Conservation (phyloP, 805 yeast species). For the Sugiyamaella qingdaonensis region DNA sequence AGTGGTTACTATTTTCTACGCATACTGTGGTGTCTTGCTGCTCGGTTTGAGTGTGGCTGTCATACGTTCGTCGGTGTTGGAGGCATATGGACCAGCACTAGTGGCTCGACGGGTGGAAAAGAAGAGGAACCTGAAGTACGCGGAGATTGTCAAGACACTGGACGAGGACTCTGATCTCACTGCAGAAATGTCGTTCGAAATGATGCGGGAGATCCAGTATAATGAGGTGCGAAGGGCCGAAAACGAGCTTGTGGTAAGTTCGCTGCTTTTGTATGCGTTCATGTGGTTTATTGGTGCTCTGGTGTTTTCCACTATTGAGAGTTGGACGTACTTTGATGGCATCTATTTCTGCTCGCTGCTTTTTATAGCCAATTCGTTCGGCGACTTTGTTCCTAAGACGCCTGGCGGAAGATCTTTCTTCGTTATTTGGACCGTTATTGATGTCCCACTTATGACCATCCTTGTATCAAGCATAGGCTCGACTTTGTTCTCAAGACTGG, state of each 20-base stretch:
- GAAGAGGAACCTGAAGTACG: conserved; percentile 38
- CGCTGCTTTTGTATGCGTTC: conserved; percentile 41
- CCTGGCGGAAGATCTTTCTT: conserved; percentile 70
- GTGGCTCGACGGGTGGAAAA: conserved; percentile 63
- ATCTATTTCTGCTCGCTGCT: conserved; percentile 76
- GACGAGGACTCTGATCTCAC: conserved; percentile 1
- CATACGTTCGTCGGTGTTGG: conserved; percentile 59
- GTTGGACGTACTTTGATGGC: conserved; percentile 66
- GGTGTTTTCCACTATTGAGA: conserved; percentile 55
- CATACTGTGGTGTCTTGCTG: conserved; percentile 64
- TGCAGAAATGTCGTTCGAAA: conserved; percentile 46
- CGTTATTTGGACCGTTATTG: conserved; percentile 73
- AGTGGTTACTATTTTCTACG: conserved; percentile 57
- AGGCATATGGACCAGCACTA: conserved; percentile 58
- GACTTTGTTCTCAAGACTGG: not conserved
- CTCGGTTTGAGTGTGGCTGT: conserved; percentile 72
- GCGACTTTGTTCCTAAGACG: conserved; percentile 61
- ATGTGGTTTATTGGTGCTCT: conserved; percentile 76
- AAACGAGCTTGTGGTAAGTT: conserved; percentile 34
- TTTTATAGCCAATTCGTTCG: conserved; percentile 80
- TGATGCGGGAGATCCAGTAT: conserved; percentile 51
- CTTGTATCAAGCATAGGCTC: conserved; percentile 29
- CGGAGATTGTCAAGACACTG: conserved; percentile 17
- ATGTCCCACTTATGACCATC: conserved; percentile 85
- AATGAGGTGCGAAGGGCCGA: conserved; percentile 13